phyloP scores from a whole-genome alignment of 768 basidiomycete genomes.

The Lentinula sp. region DNA sequence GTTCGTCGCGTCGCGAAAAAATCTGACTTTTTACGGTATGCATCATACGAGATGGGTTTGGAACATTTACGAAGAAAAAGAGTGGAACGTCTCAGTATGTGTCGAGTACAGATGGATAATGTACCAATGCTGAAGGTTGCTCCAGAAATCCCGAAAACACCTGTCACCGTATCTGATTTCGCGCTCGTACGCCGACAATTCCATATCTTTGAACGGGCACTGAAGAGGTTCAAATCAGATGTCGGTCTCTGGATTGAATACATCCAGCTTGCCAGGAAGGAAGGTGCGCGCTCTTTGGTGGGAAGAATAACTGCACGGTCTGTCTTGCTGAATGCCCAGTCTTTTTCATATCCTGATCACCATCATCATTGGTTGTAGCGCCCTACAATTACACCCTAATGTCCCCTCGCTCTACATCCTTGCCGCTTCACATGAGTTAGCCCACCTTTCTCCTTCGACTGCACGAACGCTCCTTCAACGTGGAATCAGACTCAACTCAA shows the following conservation, averaged over 20 bases:
- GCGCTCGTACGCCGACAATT: slow-evolving; percentile 81
- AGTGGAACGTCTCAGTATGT: slow-evolving; percentile 63
- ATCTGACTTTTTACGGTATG: slow-evolving; percentile 85
- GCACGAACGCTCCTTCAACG: slow-evolving; percentile 82
- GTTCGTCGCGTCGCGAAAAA: slow-evolving; percentile 82
- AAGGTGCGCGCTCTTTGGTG: slow-evolving; percentile 74
- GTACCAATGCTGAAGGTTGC: background rate
- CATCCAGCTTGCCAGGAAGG: slow-evolving; percentile 75
- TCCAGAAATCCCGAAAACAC: slow-evolving; percentile 35
- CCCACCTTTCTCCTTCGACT: slow-evolving; percentile 64
- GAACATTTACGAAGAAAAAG: slow-evolving; percentile 78
- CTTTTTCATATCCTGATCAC: background rate
- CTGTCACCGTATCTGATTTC: slow-evolving; percentile 74
- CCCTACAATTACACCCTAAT: slow-evolving; percentile 82
- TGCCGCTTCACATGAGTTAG: slow-evolving; percentile 78
- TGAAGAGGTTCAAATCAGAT: slow-evolving; percentile 85
- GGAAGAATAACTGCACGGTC: slow-evolving; percentile 80
- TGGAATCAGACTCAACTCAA: slow-evolving; percentile 72
- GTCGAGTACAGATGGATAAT: background rate
- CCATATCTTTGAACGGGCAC: slow-evolving; percentile 86
- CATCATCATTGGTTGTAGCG: slow-evolving; percentile 35
- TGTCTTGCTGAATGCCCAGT: slow-evolving; percentile 16
- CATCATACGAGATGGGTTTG: slow-evolving; percentile 85
- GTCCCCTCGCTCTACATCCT: slow-evolving; percentile 76
- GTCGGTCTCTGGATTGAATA: slow-evolving; percentile 87